Percentiles rank a stretch among this genome's conserved stretches.
Evolutionary conservation across 371 early-diverging fungal genomes (phyloP).

Genomic region (Hamiltosporidium magnivora): DNA sequence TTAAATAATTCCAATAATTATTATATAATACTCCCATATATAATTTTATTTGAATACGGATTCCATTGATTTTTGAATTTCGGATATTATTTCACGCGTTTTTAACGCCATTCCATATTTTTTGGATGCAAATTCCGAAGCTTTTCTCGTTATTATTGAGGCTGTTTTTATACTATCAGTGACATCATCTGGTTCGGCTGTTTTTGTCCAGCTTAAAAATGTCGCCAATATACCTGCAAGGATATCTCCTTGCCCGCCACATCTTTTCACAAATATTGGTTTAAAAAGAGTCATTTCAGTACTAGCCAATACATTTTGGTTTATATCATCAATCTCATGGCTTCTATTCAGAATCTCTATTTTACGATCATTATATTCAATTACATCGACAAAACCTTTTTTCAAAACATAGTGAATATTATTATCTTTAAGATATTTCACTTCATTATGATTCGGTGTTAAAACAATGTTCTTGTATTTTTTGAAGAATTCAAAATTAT

Average conservation of each 20-base stretch:
- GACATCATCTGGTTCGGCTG: constrained; percentile 3
- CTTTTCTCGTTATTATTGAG: constrained; percentile 18
- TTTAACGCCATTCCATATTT: constrained; percentile 15
- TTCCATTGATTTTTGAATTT: neutral
- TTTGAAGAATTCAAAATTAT: neutral
- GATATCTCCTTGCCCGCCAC: constrained; percentile 52
- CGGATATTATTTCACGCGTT: constrained; percentile 30
- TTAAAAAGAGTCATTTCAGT: constrained; percentile 2
- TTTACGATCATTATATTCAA: constrained; percentile 10
- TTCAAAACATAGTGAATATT: constrained; percentile 17
- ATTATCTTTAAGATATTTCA: neutral
- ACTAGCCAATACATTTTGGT: neutral
- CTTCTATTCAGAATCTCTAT: neutral
- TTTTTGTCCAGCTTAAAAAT: constrained; percentile 9
- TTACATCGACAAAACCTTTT: constrained; percentile 38
- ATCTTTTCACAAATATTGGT: constrained; percentile 16
- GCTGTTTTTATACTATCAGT: neutral
- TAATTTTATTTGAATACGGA: no score
- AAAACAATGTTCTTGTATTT: constrained; percentile 13
- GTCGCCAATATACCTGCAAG: constrained; percentile 36
- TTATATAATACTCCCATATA: no score
- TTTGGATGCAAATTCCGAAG: constrained; percentile 17
- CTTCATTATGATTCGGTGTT: constrained; percentile 49
- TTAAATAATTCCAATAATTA: no score
- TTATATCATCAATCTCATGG: neutral